Percentiles rank a stretch among this genome's conserved stretches.
Conservation (phyloP, 805 yeast genomes). For the Starmera amethionina region DNA sequence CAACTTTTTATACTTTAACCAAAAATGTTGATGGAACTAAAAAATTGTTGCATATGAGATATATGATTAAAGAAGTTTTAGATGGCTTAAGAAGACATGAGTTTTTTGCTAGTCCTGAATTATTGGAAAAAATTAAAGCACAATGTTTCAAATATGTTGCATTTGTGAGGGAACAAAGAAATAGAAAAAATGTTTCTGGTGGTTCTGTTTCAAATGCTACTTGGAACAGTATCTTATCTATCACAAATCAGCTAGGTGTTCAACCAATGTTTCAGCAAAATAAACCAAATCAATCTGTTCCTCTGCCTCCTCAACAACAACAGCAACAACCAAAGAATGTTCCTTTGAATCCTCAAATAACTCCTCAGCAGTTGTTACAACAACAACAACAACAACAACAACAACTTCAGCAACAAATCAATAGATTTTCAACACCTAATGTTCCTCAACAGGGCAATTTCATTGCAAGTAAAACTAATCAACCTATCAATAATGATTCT, state of each 20-base stretch:
- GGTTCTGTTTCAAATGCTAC: neutral
- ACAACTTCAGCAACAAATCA: constrained; percentile 11
- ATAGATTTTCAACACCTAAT: neutral
- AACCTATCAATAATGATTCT: neutral
- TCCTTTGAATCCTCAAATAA: constrained; percentile 14
- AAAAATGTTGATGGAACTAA: constrained; percentile 68
- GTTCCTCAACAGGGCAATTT: constrained; percentile 3
- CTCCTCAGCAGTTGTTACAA: constrained; percentile 18
- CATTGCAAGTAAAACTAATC: neutral
- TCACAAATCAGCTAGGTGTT: neutral
- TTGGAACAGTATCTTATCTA: neutral
- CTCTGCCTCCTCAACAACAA: constrained; percentile 5
- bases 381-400: constrained; percentile 15
- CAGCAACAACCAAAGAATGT: constrained; percentile 10
- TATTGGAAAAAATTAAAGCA: constrained; percentile 56
- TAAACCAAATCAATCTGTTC: neutral
- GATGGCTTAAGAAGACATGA: constrained; percentile 57
- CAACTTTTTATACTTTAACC: constrained; percentile 69
- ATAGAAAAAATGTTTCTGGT: constrained; percentile 18
- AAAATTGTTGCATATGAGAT: constrained; percentile 67
- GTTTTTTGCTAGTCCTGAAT: constrained; percentile 63
- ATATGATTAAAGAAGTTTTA: constrained; percentile 66
- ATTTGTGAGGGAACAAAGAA: constrained; percentile 57
- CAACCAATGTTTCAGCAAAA: neutral
- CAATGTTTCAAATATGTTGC: constrained; percentile 71